Percentiles rank a stretch among this genome's conserved stretches.
phyloP scores from a whole-genome alignment of 345 rosid species.

The Bruguiera parviflora region DNA sequence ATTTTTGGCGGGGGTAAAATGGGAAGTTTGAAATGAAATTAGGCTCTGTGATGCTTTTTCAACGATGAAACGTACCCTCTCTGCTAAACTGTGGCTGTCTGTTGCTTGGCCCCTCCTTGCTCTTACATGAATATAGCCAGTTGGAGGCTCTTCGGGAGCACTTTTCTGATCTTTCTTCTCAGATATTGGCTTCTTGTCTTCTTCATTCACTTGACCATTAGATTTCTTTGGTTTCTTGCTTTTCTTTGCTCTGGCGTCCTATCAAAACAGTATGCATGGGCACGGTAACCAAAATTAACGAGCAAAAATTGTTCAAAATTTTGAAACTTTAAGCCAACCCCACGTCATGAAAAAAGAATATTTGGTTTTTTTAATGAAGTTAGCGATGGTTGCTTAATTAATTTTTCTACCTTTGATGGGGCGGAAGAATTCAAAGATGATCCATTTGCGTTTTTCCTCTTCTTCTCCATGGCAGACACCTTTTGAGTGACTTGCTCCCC shows the following conservation, averaged over 20 bases:
- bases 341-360: background rate
- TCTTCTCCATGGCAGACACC: conserved; percentile 24
- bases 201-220: conserved; percentile 22
- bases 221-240: conserved; percentile 48
- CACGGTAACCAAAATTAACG: background rate
- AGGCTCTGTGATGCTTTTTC: too few species aligned
- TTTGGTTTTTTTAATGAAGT: background rate
- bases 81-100: conserved; percentile 74
- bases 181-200: conserved; percentile 22
- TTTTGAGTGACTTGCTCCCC: conserved; percentile 52
- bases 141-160: conserved; percentile 40
- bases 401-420: conserved; percentile 36
- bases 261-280: background rate
- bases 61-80: conserved; percentile 45
- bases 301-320: background rate
- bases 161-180: conserved; percentile 37
- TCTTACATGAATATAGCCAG: conserved; percentile 72
- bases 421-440: conserved; percentile 24
- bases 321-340: too few species aligned
- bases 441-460: conserved; percentile 34
- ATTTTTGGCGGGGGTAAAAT: conserved; percentile 8
- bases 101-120: conserved; percentile 88
- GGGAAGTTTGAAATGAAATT: background rate
- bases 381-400: background rate
- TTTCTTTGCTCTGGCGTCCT: conserved; percentile 47